These are phyloP conservation scores for Oryza meridionalis DNA, from an alignment of 176 grass and related monocot genomes.

Conservation along the genomic window DNA sequence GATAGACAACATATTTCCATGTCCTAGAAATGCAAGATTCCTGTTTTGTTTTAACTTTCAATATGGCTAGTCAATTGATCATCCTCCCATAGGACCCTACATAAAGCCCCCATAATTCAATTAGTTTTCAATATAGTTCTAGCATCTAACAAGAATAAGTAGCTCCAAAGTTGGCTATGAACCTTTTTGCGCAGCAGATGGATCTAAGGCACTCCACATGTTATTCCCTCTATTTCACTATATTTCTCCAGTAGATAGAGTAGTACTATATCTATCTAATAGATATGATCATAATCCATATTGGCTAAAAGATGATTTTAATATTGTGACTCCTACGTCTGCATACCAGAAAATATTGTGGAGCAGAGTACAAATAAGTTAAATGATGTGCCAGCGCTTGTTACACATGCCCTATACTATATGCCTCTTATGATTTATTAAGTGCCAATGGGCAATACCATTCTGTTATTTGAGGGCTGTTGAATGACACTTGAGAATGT, in stretches of 20 bases:
- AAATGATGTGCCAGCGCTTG: too few species aligned
- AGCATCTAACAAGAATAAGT: constrained; percentile 10
- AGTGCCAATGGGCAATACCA: neutral
- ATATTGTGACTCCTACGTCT: too few species aligned
- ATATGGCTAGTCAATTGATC: neutral
- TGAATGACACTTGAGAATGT: neutral
- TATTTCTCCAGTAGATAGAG: too few species aligned
- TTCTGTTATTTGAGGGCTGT: neutral
- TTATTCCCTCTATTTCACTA: too few species aligned
- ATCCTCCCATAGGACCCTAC: neutral
- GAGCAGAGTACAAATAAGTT: too few species aligned
- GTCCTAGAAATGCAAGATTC: neutral
- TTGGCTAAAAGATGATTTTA: too few species aligned
- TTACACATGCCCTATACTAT: neutral
- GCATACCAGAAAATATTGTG: too few species aligned
- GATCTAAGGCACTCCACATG: neutral
- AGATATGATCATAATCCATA: too few species aligned
- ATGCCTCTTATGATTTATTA: neutral
- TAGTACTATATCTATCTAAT: too few species aligned
- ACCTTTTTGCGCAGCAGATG: neutral
- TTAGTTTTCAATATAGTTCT: neutral
- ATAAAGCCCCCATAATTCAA: neutral
- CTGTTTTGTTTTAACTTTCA: neutral
- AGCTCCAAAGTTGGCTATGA: neutral
- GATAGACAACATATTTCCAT: neutral